Base-by-base conservation (phyloP, 2,329 filamentous ascomycete genomes). In the Diplocarpon rosae region DNA sequence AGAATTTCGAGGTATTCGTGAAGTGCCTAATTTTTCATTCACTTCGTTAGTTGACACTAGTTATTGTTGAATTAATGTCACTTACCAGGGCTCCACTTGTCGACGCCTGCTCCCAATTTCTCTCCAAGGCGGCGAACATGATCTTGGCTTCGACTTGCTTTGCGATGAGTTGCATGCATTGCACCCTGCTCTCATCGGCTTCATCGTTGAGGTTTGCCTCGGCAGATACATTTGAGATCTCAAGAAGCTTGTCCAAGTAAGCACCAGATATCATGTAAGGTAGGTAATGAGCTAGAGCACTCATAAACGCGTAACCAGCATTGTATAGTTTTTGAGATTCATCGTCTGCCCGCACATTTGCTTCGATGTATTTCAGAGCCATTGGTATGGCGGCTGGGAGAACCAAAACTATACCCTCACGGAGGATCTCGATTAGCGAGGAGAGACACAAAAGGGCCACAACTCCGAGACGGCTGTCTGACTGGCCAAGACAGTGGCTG, bases 361-460 rank as follows among this genome's bases (percentile, higher is more conserved):
- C 65, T 40, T 78, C 69, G 39, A 96, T 72, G 54, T 94, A 83
- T 5, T 71, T 64, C 36, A 95, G 72, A 0, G 83, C 75, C 51
- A 76, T 80, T 0, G 82, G 78, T 33, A 95, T 75, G 0, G 87
- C 80, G 17, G 72, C 71, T 0, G 90, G 87, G 15, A 96, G 69
- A 0, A 95, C 72, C 0, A 88, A 84, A 15, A 96, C 83, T 48
- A 94, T 83, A 11, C 82, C 83, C 52, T 95, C 87, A 47, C 84
- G 82, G 32, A 96, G 70, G 8, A 95, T 87, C 55, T 95, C 87
- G 3, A 94, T 80, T 56, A 94, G 77, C 1, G 88, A 95, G 2
- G 90, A 83, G 46, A 98, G 73, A 60, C 88, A 95, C 39, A 95
- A 69, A 37, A 95, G 68, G n/a, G 87, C 85, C 70, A 93, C 84